phyloP scores from a whole-genome alignment of 2,329 filamentous ascomycete genomes.

The Phaeosphaeriaceae sp. region DNA sequence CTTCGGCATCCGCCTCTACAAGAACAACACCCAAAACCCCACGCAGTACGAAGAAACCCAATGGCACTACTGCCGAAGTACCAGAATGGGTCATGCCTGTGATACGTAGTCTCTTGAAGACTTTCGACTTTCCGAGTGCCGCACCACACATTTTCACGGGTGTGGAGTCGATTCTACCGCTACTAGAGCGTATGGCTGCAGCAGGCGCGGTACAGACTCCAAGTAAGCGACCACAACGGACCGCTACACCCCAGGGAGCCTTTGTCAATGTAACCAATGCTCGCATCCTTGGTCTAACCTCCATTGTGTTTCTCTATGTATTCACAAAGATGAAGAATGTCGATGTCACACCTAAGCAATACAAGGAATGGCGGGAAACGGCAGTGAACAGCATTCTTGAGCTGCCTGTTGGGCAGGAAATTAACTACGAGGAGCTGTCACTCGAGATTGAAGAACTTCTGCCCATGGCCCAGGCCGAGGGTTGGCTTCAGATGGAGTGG shows the following conservation, averaged over 20 bases:
- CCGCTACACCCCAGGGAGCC: constrained; percentile 19
- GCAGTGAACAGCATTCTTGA: constrained; percentile 60
- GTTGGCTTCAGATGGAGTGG: constrained; percentile 60
- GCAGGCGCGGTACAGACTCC: constrained; percentile 36
- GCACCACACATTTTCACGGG: constrained; percentile 78
- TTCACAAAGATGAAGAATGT: constrained; percentile 52
- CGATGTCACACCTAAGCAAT: constrained; percentile 39
- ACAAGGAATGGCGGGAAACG: constrained; percentile 42
- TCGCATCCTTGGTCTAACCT: constrained; percentile 57
- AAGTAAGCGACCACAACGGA: constrained; percentile 58
- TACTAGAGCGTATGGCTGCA: constrained; percentile 39
- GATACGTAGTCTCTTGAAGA: constrained; percentile 69
- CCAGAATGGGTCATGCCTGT: constrained; percentile 71
- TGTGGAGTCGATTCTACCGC: constrained; percentile 62
- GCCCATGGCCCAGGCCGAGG: constrained; percentile 41
- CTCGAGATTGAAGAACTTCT: constrained; percentile 43
- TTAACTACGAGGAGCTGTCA: constrained; percentile 53
- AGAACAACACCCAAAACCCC: constrained; percentile 37
- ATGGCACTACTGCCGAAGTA: constrained; percentile 19
- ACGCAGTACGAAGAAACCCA: constrained; percentile 21
- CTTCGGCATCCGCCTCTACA: constrained; percentile 27
- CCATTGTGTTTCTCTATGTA: constrained; percentile 67
- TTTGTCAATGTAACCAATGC: constrained; percentile 22
- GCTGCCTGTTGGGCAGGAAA: constrained; percentile 56
- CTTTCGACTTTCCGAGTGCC: constrained; percentile 65